Evolutionary conservation across 176 grass and related monocot species (phyloP), one percentile per base, ranked within the genome.

Genomic region (Panicum miliaceum): DNA sequence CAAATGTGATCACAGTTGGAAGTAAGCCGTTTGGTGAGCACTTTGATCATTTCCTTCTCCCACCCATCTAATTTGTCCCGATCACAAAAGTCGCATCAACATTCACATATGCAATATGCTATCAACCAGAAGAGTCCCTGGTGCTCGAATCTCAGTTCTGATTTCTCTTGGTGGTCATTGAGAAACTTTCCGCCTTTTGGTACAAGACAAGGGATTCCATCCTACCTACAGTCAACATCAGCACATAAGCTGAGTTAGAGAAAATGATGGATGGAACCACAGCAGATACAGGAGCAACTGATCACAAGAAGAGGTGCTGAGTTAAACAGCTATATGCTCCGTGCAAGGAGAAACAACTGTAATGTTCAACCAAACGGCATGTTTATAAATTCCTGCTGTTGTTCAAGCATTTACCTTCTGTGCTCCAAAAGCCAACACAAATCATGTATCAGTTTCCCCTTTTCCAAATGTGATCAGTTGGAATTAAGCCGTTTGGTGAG

Each of bases 151-250:
- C 29, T 32, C 29, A n/a, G 29, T 32, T 32, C 29, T 32, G 29
- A 32, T 32, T 32, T 32, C 29, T 32, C 29, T 32, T 32, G 29
- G 29, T 32, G 29, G 29, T 32, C 29, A 32, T 32, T 32, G 29
- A 32, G 29, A 32, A 32, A 32, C 29, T 32, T 32, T 32, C 29
- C 29, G 29, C 1, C 29, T 32, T 32, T 32, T 32, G 29, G 29
- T 32, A 32, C 29, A 32, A 32, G 29, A 32, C 29, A 91, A 78
- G 92, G 94, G 56, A 91, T 89, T 20, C 95, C 90, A 91, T 92
- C 84, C 51, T 80, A 97, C 87, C 94, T 94, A 52, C 25, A 89
- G 52, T 68, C 19, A 37, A 46, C 7, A 16, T 34, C 12, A 63
- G 25, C 8, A 72, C 19, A 67, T 51, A 50, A 88, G 6, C 75